Base-by-base conservation (phyloP, 2,329 filamentous ascomycete species). In the Epichloe sibirici region DNA sequence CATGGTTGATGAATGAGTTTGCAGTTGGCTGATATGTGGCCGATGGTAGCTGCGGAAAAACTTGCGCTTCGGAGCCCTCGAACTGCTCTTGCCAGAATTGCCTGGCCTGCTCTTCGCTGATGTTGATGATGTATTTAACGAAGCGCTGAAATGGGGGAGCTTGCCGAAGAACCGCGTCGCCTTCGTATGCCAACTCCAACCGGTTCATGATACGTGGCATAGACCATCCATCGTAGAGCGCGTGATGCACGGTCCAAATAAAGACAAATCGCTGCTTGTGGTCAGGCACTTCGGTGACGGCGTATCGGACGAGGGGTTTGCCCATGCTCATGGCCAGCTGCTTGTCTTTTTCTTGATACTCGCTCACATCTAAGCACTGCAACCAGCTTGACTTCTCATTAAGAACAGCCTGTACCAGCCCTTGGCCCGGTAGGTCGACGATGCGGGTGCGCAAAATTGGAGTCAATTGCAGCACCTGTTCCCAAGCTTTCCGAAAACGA, bases 211-310 rank as follows among this genome's bases (percentile, higher is more conserved):
- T 58, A 6, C 73, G 60, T 5, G 66, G 66, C 68, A 74, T 69
- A 1, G 69, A 72, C 73, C 74, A 76, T 17, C 74, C 75, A 49
- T 78, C 75, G 53, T 77, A 78, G 0, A 76, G 60, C 9, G 69
- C 70, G 55, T 78, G 75, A 53, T 77, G 74, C 56, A 75, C 67
- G 2, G 72, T 74, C 58, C 28, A 64, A 17, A 75, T 64, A 23
- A 57, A 54, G 43, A 45, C 42, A 28, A 31, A 45, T 21, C 17
- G 5, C 35, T 46, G 38, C 21, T 51, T 11, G 17, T 48, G n/a
- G 35, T 51, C 40, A 37, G 13, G 25, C 13, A 47, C 6, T 15
- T 53, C 38, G 8, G 39, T 44, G 31, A 52, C 31, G 6, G 51
- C 44, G 7, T 51, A 63, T 5, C 57, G 55, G 6, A 54, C 49